Conservation (phyloP, 2,329 filamentous ascomycete genomes). For the Botrytis paeoniae region DNA sequence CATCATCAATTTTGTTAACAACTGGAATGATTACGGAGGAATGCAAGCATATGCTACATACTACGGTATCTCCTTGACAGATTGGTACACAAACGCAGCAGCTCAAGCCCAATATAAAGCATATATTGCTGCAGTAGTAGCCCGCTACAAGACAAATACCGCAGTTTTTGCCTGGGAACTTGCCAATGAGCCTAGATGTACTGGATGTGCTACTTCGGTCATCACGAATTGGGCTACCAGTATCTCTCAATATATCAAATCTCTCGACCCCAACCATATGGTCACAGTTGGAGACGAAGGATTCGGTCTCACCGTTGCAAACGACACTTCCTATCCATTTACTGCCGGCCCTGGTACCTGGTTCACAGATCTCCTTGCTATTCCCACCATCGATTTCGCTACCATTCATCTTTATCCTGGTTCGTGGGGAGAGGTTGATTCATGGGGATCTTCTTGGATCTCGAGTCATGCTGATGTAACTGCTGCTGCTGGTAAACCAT, state of each 20-base stretch:
- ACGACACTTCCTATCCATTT: conserved; percentile 45
- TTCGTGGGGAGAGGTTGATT: conserved; percentile 41
- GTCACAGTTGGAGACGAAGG: conserved; percentile 65
- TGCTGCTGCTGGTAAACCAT: conserved; percentile 41
- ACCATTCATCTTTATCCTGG: conserved; percentile 52
- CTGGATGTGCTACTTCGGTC: conserved; percentile 55
- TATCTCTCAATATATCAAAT: conserved; percentile 62
- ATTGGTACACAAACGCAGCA: conserved; percentile 55
- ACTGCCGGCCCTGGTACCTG: conserved; percentile 43
- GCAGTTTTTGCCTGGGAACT: conserved; percentile 69
- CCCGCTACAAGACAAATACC: conserved; percentile 55
- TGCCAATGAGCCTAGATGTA: conserved; percentile 65
- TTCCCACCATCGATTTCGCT: conserved; percentile 49
- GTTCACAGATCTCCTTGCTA: conserved; percentile 46
- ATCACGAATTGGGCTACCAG: conserved; percentile 58
- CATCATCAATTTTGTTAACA: conserved; percentile 65
- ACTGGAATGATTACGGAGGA: conserved; percentile 67
- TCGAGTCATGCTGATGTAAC: conserved; percentile 43
- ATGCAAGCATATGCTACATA: conserved; percentile 56
- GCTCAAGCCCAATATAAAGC: conserved; percentile 55
- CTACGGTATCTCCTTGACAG: conserved; percentile 47
- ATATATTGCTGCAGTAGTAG: conserved; percentile 59
- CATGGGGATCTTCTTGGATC: conserved; percentile 49
- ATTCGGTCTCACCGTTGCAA: conserved; percentile 42
- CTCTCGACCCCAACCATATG: conserved; percentile 58